Base-by-base conservation (phyloP, 495 filamentous ascomycete species). In the Aspergillus sparsus region DNA sequence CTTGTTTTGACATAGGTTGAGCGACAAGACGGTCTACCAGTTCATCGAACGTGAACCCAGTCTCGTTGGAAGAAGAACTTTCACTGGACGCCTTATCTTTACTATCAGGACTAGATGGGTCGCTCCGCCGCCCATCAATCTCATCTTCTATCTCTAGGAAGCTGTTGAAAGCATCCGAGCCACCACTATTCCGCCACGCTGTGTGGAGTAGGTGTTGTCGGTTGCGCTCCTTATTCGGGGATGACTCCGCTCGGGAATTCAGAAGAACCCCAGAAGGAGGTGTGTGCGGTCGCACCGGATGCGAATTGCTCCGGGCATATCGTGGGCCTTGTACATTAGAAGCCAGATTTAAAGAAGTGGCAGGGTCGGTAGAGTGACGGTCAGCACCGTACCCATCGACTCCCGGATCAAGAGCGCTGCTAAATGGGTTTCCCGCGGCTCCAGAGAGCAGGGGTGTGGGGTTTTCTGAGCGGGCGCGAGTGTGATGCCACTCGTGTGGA, bases 11-110 rank as follows among this genome's bases (percentile, higher is more conserved):
- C 80, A 93, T 88, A 37, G 90, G 89, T 56, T 87, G 83, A 0
- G 87, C 82, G 32, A 97, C 77, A 34, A 98, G 79, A 45, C 90
- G 87, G 70, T 97, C 92, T 13, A 98, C 88, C 8, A 98, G 80
- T 53, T 96, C 90, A 65, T 95, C 92, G 65, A 96, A 96, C 7
- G 84, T 85, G 16, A 88, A 77, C 5, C 91, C 91, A 10, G 76
- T 71, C 52, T 82, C 82, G 42, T 66, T 68, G 15, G 71, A 68
- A 18, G 66, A 72, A 16, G 66, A 72, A 50, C 70, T 68, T 54
- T 74, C 73, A 54, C 68, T 77, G 53, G 68, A 69, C 5, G 72
- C 65, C 50, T 73, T 71, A 18, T 67, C 65, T 61, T 77, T 71
- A 44, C 68, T 70, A 45, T 61, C 67, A 5, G 76, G 69, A 58